phyloP scores from a whole-genome alignment of 305 asterid genomes.

The Fraxinus sp. region DNA sequence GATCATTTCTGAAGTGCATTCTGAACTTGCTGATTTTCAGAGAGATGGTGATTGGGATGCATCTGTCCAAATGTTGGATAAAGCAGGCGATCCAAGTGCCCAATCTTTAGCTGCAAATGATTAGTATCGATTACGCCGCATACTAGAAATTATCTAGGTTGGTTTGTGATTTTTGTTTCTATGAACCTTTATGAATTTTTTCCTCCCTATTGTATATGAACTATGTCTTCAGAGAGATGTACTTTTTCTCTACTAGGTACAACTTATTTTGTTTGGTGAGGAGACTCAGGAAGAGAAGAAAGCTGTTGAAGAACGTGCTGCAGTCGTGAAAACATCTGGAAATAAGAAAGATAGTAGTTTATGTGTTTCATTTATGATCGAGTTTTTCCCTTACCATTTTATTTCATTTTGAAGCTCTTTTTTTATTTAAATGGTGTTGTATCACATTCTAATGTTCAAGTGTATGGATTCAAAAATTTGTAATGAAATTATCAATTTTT shows the following conservation, averaged over 20 bases:
- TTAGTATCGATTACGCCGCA: constrained; percentile 93
- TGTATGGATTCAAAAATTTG: too few relatives aligned
- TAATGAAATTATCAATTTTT: too few relatives aligned
- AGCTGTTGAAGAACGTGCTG: too few relatives aligned
- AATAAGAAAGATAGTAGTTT: too few relatives aligned
- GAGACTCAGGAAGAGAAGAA: too few relatives aligned
- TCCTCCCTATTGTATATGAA: neutral
- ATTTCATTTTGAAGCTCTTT: too few relatives aligned
- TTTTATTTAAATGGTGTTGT: too few relatives aligned
- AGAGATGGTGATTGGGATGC: constrained; percentile 76
- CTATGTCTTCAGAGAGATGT: neutral
- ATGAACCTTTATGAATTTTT: neutral
- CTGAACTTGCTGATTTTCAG: constrained; percentile 66
- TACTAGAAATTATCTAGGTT: constrained; percentile 91
- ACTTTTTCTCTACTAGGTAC: neutral
- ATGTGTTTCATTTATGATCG: too few relatives aligned
- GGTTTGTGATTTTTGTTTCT: neutral
- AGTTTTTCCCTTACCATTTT: too few relatives aligned
- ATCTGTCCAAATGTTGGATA: constrained; percentile 59
- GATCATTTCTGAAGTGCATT: constrained; percentile 58
- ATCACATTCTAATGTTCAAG: too few relatives aligned
- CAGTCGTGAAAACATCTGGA: too few relatives aligned
- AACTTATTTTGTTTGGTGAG: too few relatives aligned
- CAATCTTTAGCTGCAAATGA: constrained; percentile 72
- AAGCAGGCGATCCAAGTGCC: constrained; percentile 86